phyloP scores from a whole-genome alignment of 352 stramenopile genomes.

The Plasmopara halstedii region DNA sequence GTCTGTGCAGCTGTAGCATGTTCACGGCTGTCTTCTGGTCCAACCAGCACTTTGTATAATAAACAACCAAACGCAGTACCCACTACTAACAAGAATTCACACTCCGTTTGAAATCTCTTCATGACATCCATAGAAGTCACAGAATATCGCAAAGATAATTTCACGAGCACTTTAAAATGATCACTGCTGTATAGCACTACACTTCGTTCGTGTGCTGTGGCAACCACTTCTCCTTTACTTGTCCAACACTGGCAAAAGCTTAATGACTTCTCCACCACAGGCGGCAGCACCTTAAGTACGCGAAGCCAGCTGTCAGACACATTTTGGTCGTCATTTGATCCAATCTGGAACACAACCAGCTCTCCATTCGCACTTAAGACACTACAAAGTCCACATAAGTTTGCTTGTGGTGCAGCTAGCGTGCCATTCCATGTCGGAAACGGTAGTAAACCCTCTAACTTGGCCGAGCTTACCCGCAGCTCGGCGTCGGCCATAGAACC shows the following conservation, averaged over 20 bases:
- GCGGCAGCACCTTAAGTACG: constrained; percentile 30
- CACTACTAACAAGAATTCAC: constrained; percentile 16
- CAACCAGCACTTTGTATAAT: constrained; percentile 23
- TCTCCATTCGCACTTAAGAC: constrained; percentile 44
- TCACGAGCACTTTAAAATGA: constrained; percentile 9
- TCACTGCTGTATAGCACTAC: constrained; percentile 28
- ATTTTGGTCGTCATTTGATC: not conserved
- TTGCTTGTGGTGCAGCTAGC: constrained; percentile 9
- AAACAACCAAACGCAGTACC: constrained; percentile 29
- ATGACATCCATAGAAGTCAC: constrained; percentile 32
- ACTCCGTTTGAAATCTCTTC: not conserved
- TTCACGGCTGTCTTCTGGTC: not conserved
- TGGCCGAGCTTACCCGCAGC: constrained; percentile 26
- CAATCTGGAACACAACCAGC: constrained; percentile 35
- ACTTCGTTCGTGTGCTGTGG: constrained; percentile 20
- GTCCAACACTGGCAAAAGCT: constrained; percentile 56
- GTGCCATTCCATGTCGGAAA: constrained; percentile 60
- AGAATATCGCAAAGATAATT: constrained; percentile 22
- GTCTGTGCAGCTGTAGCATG: not conserved
- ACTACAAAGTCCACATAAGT: constrained; percentile 21
- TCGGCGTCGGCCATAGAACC: constrained; percentile 12
- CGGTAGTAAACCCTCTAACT: constrained; percentile 33
- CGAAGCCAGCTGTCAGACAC: constrained; percentile 8
- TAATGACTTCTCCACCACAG: constrained; percentile 4
- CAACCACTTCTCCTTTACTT: constrained; percentile 21